Evolutionary conservation across 331 rosid species (phyloP).

Genomic region (Pyracantha coccinea): DNA sequence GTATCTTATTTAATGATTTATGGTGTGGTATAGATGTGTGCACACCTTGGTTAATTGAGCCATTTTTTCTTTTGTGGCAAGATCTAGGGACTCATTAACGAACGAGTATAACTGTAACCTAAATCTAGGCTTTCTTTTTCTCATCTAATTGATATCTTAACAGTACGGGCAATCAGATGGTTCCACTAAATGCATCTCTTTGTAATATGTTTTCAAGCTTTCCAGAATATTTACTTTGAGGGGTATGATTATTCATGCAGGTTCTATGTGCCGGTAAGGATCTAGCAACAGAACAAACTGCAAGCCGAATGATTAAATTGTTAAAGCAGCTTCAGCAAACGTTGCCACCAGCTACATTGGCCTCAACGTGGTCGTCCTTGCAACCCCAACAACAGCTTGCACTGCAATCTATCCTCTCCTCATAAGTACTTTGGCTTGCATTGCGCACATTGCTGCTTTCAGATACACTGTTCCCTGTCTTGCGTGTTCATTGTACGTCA

Average conservation of each 20-base stretch:
- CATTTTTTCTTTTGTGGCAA: background rate
- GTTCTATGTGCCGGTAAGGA: conserved; percentile 17
- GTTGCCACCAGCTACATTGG: conserved; percentile 9
- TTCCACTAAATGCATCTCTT: background rate
- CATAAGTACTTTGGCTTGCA: background rate
- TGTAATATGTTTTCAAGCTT: background rate
- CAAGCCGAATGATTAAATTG: conserved; percentile 7
- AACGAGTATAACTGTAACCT: background rate
- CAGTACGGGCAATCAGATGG: background rate
- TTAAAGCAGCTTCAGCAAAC: conserved; percentile 18
- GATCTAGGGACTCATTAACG: background rate
- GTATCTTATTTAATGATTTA: too few species aligned
- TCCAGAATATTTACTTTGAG: background rate
- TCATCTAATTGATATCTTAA: background rate
- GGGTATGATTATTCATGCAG: background rate
- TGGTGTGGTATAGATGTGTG: background rate
- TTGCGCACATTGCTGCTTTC: background rate
- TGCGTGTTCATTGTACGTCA: too few species aligned
- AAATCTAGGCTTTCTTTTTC: background rate
- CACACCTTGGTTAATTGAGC: background rate
- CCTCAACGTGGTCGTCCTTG: conserved; percentile 16
- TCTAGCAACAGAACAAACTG: conserved; percentile 12
- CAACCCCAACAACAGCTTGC: conserved; percentile 20
- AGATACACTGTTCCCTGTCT: background rate
- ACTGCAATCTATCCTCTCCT: conserved; percentile 14